Conservation (phyloP, 768 basidiomycete species). For the Antrodiella citrinella region DNA sequence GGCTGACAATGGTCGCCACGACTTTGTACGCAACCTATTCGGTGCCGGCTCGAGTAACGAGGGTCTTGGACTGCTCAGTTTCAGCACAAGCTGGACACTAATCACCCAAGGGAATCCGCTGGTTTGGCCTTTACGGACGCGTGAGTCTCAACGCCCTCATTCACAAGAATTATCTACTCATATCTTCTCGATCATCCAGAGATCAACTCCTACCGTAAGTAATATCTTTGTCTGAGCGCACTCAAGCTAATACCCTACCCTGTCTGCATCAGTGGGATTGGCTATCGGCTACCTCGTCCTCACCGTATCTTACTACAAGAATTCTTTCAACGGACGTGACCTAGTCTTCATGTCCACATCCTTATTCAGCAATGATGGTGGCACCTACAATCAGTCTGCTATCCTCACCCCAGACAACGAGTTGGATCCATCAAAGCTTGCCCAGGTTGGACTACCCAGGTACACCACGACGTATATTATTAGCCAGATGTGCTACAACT, state of each 20-base stretch:
- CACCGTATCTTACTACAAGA: constrained; percentile 33
- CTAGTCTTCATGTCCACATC: constrained; percentile 42
- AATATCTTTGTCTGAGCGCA: constrained; percentile 2
- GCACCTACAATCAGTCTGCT: constrained; percentile 32
- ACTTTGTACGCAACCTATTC: constrained; percentile 31
- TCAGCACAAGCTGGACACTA: constrained; percentile 42
- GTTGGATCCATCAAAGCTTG: constrained; percentile 25
- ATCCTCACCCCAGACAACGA: constrained; percentile 32
- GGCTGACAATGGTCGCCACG: constrained; percentile 36
- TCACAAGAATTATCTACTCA: background rate
- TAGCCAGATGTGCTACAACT: constrained; percentile 41
- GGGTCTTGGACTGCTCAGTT: constrained; percentile 40
- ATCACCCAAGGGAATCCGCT: constrained; percentile 48
- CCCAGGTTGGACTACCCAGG: constrained; percentile 21
- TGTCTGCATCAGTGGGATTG: constrained; percentile 34
- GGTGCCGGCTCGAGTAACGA: constrained; percentile 44
- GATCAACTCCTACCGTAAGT: constrained; percentile 35
- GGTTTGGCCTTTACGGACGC: constrained; percentile 49
- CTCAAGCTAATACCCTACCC: background rate
- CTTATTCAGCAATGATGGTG: constrained; percentile 30
- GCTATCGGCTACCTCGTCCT: constrained; percentile 37
- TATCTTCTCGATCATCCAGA: constrained; percentile 18
- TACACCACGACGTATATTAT: constrained; percentile 41
- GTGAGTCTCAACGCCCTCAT: constrained; percentile 20
- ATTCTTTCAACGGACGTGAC: constrained; percentile 37